phyloP scores from a whole-genome alignment of 257 asterid genomes.

The Paulownia fortunei region DNA sequence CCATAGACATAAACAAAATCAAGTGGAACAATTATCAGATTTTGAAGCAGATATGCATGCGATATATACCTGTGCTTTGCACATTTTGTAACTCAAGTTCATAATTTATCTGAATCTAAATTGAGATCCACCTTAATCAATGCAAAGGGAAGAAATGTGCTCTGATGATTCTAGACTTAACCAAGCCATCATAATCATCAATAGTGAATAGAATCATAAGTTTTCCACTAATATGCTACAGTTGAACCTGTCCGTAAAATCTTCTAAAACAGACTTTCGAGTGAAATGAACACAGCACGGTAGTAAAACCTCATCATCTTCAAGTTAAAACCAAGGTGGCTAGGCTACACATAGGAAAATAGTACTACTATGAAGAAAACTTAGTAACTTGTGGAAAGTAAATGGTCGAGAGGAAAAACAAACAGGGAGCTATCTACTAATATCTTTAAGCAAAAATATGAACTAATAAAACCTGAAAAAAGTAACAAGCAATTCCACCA shows the following conservation, averaged over 20 bases:
- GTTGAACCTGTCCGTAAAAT: not conserved
- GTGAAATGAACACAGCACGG: not conserved
- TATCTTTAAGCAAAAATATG: not conserved
- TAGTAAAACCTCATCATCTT: constrained; percentile 11
- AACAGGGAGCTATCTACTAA: not conserved
- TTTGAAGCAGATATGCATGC: not conserved
- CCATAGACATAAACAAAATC: not conserved
- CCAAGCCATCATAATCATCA: not conserved
- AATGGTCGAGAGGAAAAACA: not conserved
- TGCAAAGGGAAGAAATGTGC: not conserved
- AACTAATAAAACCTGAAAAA: constrained; percentile 11
- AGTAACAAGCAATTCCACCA: constrained; percentile 13
- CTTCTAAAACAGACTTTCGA: not conserved
- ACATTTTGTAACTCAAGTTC: not conserved
- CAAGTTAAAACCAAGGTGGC: not conserved
- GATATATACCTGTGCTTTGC: not conserved
- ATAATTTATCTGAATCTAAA: not conserved
- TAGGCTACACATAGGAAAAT: not conserved
- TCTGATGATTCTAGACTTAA: not conserved
- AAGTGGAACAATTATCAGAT: constrained; percentile 11
- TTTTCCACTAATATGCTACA: not conserved
- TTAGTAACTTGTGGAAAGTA: constrained; percentile 14
- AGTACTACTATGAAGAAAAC: not conserved
- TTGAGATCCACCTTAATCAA: not conserved
- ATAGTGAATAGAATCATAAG: not conserved